Evolutionary conservation across 371 early-diverging fungal genomes (phyloP).

Genomic region (Sporodiniella umbellata): DNA sequence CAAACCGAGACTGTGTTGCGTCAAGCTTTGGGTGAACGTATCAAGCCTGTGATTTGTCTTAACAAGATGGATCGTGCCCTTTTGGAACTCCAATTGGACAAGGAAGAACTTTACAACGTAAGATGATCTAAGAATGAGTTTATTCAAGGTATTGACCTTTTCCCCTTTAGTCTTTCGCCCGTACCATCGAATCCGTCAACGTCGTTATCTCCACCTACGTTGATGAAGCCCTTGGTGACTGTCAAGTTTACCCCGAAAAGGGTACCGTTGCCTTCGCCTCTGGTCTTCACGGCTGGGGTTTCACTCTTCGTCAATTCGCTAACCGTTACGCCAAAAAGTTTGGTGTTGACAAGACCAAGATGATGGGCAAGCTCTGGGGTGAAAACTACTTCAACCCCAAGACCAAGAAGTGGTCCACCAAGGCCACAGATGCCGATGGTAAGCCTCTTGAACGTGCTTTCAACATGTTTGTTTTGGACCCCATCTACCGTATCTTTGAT

Average conservation of each 20-base stretch:
- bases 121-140: neutral
- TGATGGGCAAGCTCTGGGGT: neutral
- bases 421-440: conserved; percentile 74
- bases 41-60: neutral
- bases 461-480: conserved; percentile 98
- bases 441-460: conserved; percentile 93
- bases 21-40: conserved; percentile 1
- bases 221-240: neutral
- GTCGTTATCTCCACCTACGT: neutral
- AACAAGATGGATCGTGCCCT: conserved; percentile 1
- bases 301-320: conserved; percentile 1
- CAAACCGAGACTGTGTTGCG: conserved; percentile 1
- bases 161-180: neutral
- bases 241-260: neutral
- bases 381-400: conserved; percentile 94
- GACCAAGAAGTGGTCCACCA: conserved; percentile 96
- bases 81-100: neutral
- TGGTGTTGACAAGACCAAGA: neutral
- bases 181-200: conserved; percentile 1
- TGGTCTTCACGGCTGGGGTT: neutral
- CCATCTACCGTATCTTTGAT: conserved; percentile 98
- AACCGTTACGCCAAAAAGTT: neutral
- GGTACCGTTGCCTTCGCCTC: neutral
- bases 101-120: neutral
- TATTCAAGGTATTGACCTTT: neutral